These are phyloP conservation scores for Talaromyces thailandensis DNA, from an alignment of 495 filamentous ascomycete species.

Conservation along the genomic window DNA sequence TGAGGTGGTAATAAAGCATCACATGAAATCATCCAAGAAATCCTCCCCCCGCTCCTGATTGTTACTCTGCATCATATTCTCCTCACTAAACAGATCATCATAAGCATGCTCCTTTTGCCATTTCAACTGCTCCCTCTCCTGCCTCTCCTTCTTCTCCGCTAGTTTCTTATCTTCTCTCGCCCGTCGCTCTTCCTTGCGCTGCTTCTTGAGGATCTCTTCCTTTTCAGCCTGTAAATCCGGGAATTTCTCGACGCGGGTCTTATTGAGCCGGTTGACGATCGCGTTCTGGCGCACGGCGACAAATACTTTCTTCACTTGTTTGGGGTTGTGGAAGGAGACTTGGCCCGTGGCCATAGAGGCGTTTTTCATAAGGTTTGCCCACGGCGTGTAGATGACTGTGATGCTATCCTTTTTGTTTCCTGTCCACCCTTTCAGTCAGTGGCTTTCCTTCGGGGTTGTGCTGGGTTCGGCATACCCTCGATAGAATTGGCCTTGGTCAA, in stretches of 20 bases:
- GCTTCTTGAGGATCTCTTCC: slow-evolving; percentile 59
- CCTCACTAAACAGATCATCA: slow-evolving; percentile 56
- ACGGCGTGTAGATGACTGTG: slow-evolving; percentile 93
- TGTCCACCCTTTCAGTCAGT: slow-evolving; percentile 18
- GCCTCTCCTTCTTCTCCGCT: slow-evolving; percentile 66
- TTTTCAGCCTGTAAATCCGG: slow-evolving; percentile 74
- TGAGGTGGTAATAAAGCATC: slow-evolving; percentile 9
- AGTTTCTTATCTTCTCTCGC: slow-evolving; percentile 62
- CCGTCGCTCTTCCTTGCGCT: slow-evolving; percentile 61
- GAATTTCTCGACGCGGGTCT: slow-evolving; percentile 81
- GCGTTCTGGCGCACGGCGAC: slow-evolving; percentile 70
- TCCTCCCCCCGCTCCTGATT: slow-evolving; percentile 43
- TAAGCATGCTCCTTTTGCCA: slow-evolving; percentile 94
- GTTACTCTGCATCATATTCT: slow-evolving; percentile 35
- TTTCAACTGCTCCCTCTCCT: slow-evolving; percentile 79
- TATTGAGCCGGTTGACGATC: slow-evolving; percentile 93
- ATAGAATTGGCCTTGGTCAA: slow-evolving; percentile 98
- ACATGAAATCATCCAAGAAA: slow-evolving; percentile 48
- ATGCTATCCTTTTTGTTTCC: slow-evolving; percentile 99
- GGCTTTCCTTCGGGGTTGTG: background rate
- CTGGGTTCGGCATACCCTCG: slow-evolving; percentile 51
- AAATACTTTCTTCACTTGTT: slow-evolving; percentile 70
- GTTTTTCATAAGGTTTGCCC: slow-evolving; percentile 93
- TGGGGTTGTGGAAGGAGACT: slow-evolving; percentile 88
- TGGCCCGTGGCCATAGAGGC: slow-evolving; percentile 95